A percentile compares a stretch with the other conserved stretches of the same genome.
Evolutionary conservation across 176 grass and related monocot species (phyloP).

Genomic region (Coix lacrymajobi): DNA sequence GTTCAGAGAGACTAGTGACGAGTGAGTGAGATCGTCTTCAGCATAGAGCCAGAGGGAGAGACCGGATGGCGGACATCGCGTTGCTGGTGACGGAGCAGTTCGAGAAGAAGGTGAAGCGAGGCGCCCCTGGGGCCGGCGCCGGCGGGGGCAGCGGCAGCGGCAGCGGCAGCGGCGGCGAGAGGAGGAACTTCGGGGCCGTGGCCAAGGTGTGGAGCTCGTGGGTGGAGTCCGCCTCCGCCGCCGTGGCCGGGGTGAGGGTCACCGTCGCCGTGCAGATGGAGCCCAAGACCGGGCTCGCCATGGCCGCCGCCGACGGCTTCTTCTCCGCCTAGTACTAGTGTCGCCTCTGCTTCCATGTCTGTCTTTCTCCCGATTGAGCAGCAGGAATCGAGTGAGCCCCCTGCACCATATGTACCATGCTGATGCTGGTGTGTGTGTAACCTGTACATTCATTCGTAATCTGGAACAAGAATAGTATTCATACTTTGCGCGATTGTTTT

Average conservation of each 20-base stretch:
- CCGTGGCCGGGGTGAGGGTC: conserved; percentile 31
- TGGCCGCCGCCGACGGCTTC: conserved; percentile 47
- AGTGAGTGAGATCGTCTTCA: not conserved
- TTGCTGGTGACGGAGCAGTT: conserved; percentile 73
- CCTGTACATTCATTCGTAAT: not conserved
- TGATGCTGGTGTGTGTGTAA: too few species aligned
- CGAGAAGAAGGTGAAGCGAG: conserved; percentile 51
- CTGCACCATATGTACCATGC: not conserved
- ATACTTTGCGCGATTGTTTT: not conserved
- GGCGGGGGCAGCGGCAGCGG: not conserved
- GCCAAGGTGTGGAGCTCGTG: conserved; percentile 42
- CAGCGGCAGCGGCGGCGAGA: conserved; percentile 6
- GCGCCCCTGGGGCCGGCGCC: not conserved
- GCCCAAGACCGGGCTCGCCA: conserved; percentile 26
- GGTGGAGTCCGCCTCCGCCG: conserved; percentile 23
- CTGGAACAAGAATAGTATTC: not conserved
- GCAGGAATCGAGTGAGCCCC: not conserved
- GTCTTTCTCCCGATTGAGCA: not conserved
- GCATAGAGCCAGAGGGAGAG: not conserved
- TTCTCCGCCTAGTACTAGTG: conserved; percentile 53
- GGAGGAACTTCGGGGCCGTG: conserved; percentile 29
- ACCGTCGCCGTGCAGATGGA: conserved; percentile 26
- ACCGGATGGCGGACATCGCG: conserved; percentile 63
- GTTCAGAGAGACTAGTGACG: not conserved
- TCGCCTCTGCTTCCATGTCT: not conserved